Evolutionary conservation across 441 rosid species (phyloP), one percentile per base, ranked within the genome.

Genomic region (Capsella rubella): DNA sequence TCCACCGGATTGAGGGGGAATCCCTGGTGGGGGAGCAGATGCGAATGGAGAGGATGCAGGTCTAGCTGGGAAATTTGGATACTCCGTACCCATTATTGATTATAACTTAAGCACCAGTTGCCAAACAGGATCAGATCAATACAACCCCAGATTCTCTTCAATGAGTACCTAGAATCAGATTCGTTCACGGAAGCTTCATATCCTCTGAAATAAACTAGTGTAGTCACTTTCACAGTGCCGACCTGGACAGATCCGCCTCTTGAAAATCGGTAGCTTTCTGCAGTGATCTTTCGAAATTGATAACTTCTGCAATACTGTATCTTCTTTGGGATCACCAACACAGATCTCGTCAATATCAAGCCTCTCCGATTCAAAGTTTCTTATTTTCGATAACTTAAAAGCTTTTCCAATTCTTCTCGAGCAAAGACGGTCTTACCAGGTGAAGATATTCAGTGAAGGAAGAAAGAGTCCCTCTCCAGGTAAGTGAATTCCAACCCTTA

Each of bases 41-140:
- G 90, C 85, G 71, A 89, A 89, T 35, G 96, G 93, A 7, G 90
- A 62, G 27, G 85, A n/a, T 9, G 87, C 55, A 72, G 90, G 89
- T 56, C 87, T 77, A 65, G 77, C 78, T 55, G 89, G 90, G 73
- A 86, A 84, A 72, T 73, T 84, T 6, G 94, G 87, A 79, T 82
- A 90, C 69, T 91, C 92, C 70, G 90, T 84, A 77, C 86, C 89
- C 98, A 95, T 92, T 55, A 78, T 39, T 78, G 80, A 51, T 61
- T 42, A 64, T 31, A 66, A 67, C 6, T 31, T 51, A 63, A 21
- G 54, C 47, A 67, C 67, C 71, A 16, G 40, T 27, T 59, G 57
- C 53, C 27, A 60, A 50, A 50, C 59, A 27, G 13, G 62, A 53
- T 28, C 57, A 60, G 69, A 75, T 68, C 74, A 68, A 45, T 67